Evolutionary conservation across 169 alveolate species (phyloP).

Genomic region (Eimeria maxima): DNA sequence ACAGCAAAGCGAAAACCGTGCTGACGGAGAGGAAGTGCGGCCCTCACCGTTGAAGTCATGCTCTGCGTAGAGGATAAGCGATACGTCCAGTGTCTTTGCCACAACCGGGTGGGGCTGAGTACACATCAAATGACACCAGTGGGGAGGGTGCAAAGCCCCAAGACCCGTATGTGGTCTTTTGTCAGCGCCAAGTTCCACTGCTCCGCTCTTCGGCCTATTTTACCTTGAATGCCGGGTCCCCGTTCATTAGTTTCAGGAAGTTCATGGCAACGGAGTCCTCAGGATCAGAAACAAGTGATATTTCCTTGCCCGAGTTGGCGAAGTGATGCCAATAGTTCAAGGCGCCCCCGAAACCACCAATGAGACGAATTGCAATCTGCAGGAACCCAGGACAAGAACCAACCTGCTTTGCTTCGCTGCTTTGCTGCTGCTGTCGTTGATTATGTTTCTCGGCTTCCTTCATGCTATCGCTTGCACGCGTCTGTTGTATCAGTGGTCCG

Average conservation of each 20-base stretch:
- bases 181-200: not conserved
- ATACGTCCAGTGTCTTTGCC: conserved; percentile 85
- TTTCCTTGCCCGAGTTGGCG: conserved; percentile 87
- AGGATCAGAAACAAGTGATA: conserved; percentile 86
- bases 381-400: conserved; percentile 64
- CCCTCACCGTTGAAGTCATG: conserved; percentile 90
- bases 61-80: conserved; percentile 93
- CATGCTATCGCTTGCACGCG: not conserved
- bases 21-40: not conserved
- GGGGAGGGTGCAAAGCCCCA: not conserved
- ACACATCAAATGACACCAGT: not conserved
- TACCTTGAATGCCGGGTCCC: conserved; percentile 72
- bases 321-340: conserved; percentile 91
- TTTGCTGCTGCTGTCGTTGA: not conserved
- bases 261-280: conserved; percentile 89
- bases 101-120: conserved; percentile 69
- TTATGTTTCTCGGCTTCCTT: not conserved
- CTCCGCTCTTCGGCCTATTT: not conserved
- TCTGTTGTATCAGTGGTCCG: not conserved
- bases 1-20: not conserved
- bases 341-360: conserved; percentile 88
- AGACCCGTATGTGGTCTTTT: not conserved
- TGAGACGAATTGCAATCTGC: conserved; percentile 82
- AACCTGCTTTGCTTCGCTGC: not conserved
- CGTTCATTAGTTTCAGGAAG: conserved; percentile 87